Evolutionary conservation across 495 filamentous ascomycete genomes (phyloP).

Genomic region (Lasiosphaeria ovina): DNA sequence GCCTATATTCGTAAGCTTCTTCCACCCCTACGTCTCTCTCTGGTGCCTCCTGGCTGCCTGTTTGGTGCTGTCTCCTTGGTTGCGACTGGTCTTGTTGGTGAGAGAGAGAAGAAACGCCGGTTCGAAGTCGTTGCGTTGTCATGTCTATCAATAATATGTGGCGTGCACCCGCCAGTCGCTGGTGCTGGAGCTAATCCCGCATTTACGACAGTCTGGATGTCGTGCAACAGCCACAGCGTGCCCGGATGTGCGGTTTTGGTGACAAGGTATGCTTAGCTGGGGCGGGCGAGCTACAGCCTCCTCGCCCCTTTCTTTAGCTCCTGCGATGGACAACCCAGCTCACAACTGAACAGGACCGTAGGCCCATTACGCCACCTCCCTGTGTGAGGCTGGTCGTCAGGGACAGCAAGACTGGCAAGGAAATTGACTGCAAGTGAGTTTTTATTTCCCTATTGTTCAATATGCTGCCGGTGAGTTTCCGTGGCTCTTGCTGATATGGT

Average conservation of each 20-base stretch:
- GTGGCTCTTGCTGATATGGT: not conserved
- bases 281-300: not conserved
- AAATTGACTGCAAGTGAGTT: constrained; percentile 84
- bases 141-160: not conserved
- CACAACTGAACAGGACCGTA: constrained; percentile 64
- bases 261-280: constrained; percentile 68
- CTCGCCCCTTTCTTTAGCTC: not conserved
- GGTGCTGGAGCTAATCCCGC: constrained; percentile 17
- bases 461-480: too few relatives aligned
- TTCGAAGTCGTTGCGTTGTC: not conserved
- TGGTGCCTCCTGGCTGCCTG: not conserved
- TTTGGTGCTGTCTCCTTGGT: not conserved
- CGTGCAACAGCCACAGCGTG: constrained; percentile 88
- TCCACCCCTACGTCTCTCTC: not conserved
- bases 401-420: constrained; percentile 76
- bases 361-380: constrained; percentile 93
- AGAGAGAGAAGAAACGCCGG: not conserved
- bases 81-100: not conserved
- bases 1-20: constrained; percentile 31
- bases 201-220: constrained; percentile 63
- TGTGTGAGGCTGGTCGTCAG: constrained; percentile 82
- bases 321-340: constrained; percentile 9
- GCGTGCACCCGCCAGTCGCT: not conserved
- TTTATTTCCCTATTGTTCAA: too few relatives aligned
- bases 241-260: constrained; percentile 98